Conservation (phyloP, 305 asterid genomes). For the Solanum hybrid region DNA sequence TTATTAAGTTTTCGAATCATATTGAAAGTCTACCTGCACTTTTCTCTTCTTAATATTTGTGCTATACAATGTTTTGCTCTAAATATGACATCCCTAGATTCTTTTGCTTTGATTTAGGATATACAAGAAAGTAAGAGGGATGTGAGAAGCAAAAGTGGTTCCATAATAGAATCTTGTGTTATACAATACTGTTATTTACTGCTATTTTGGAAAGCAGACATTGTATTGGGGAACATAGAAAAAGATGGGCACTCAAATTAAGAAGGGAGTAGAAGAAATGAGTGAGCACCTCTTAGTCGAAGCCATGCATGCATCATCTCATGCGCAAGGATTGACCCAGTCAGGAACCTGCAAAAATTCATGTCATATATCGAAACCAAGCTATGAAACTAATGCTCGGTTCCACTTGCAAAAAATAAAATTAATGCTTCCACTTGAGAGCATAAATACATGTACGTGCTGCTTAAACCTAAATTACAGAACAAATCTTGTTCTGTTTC, state of each 20-base stretch:
- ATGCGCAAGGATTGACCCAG: conserved; percentile 46
- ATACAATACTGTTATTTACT: background rate
- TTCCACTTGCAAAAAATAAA: background rate
- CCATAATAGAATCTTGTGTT: background rate
- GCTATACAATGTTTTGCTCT: background rate
- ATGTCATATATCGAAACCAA: background rate
- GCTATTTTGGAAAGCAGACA: background rate
- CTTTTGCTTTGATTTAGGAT: background rate
- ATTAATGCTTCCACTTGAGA: background rate
- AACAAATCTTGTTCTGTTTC: background rate
- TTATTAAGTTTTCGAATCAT: background rate
- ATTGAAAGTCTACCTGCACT: background rate
- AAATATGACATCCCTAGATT: background rate
- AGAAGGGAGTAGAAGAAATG: background rate
- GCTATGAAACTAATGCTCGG: background rate
- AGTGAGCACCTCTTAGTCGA: conserved; percentile 27
- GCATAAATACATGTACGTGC: background rate
- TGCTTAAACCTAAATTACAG: background rate
- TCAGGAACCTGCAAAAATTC: conserved; percentile 26
- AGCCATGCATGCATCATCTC: conserved; percentile 58
- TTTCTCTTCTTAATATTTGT: background rate
- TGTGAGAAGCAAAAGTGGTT: background rate
- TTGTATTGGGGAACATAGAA: background rate
- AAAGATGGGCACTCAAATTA: background rate
- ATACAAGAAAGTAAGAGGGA: background rate